Base-by-base conservation (phyloP, 495 filamentous ascomycete species). In the Sordaria brevicollis region DNA sequence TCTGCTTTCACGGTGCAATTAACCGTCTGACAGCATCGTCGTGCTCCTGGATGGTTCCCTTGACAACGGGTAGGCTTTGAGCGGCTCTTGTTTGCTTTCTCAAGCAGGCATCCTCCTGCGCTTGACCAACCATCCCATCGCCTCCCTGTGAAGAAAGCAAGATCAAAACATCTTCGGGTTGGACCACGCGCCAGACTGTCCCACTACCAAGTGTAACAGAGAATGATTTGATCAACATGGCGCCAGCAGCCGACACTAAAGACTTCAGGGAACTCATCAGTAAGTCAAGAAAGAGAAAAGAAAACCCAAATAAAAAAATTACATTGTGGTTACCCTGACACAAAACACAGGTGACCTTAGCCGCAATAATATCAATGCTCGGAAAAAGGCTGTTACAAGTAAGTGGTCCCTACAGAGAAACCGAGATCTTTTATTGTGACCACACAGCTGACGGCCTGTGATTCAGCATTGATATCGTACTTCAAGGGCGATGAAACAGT, bases 391-490 rank as follows among this genome's bases (percentile, higher is more conserved):
- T 39, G 41, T 82, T n/a, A 77, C 78, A 66, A 75, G 80, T 82
- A 76, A 73, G 77, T 73, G 57, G 38, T 33, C 33, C 19, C n/a
- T 71, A 25, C 69, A 34, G 54, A 78, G 74, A 74, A 76, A 77
- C 93, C 66, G 89, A 86, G 74, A 82, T 87, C 71, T 85, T 92
- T 66, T 83, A 91, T 62, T 33, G 13, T 31, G 49, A 8, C 25
- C 49, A 3, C 25, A 31, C 29, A 25, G 13, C 25, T 62, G 36
- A 84, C 86, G 39, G 83, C 88, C 66, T 88, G 89, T 74, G 84
- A 83, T 67, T 83, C 31, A 77, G 77, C n/a, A 9, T 69, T 79
- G 31, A 66, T 77, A 62, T 67, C 41, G 1, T 77, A 71, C 67
- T 78, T 79, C 65, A 72, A 73, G 41, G 25, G 66, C 15, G 70